phyloP scores from a whole-genome alignment of 164 flowering plant species.

The Paratinospora sagittata region DNA sequence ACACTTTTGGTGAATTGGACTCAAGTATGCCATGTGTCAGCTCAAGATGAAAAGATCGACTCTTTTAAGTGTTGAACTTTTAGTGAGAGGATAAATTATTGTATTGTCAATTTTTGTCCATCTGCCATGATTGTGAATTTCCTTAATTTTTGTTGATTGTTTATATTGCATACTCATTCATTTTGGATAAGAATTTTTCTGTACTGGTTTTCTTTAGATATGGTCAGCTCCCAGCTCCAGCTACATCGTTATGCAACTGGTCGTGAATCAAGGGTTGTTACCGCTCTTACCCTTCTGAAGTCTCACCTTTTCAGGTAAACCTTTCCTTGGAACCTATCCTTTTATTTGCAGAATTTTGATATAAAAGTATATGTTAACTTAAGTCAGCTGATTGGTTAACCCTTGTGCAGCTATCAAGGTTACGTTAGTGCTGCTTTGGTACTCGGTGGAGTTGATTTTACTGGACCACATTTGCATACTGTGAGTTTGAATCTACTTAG shows the following conservation, averaged over 20 bases:
- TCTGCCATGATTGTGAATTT: background rate
- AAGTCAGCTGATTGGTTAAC: background rate
- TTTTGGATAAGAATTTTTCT: background rate
- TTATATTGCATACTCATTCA: background rate
- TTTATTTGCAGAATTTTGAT: background rate
- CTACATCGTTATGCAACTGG: slow-evolving; percentile 87
- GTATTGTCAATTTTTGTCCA: background rate
- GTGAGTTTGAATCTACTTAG: slow-evolving; percentile 37
- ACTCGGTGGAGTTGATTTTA: slow-evolving; percentile 96
- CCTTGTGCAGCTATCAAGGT: slow-evolving; percentile 73
- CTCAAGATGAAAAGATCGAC: too few relatives aligned
- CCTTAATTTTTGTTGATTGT: background rate
- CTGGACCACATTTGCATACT: slow-evolving; percentile 96
- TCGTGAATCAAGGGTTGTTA: slow-evolving; percentile 83
- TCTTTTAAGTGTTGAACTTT: too few relatives aligned
- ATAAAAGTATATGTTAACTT: background rate
- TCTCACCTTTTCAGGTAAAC: slow-evolving; percentile 78
- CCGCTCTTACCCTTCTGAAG: slow-evolving; percentile 82
- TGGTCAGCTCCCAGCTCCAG: slow-evolving; percentile 94
- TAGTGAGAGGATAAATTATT: background rate
- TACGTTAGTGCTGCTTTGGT: slow-evolving; percentile 90
- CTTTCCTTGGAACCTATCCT: background rate
- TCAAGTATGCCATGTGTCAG: too few relatives aligned
- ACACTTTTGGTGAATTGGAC: too few relatives aligned
- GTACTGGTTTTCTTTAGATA: slow-evolving; percentile 38